phyloP scores from a whole-genome alignment of 2,329 filamentous ascomycete species.

The Penicillium corylophilum region DNA sequence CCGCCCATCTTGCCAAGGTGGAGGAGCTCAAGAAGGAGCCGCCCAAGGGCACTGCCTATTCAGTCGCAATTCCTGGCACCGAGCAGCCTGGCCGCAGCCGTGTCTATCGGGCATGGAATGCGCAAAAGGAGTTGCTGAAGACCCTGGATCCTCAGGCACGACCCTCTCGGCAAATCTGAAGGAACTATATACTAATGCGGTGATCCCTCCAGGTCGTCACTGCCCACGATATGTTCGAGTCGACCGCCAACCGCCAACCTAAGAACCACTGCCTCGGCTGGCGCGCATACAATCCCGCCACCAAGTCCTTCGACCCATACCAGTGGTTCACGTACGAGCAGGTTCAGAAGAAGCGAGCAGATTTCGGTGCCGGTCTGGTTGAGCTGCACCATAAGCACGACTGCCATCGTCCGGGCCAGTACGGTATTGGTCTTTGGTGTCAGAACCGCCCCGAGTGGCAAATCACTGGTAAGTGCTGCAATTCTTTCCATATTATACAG shows the following conservation, averaged over 20 bases:
- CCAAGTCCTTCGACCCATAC: conserved; percentile 73
- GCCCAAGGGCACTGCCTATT: conserved; percentile 74
- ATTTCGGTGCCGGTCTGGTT: conserved; percentile 81
- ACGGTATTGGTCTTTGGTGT: conserved; percentile 80
- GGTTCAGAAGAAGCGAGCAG: conserved; percentile 73
- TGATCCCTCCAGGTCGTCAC: conserved; percentile 53
- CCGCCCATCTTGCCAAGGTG: conserved; percentile 37
- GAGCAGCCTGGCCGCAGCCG: conserved; percentile 69
- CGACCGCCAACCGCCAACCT: conserved; percentile 60
- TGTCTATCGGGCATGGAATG: conserved; percentile 81
- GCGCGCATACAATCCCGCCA: conserved; percentile 73
- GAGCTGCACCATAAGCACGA: conserved; percentile 75
- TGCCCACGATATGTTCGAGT: conserved; percentile 78
- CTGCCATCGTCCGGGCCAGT: conserved; percentile 61
- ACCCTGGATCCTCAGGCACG: conserved; percentile 67
- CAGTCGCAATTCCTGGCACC: conserved; percentile 72
- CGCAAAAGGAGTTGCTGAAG: conserved; percentile 68
- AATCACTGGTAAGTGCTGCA: conserved; percentile 60
- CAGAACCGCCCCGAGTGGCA: conserved; percentile 90
- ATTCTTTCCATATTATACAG: neutral
- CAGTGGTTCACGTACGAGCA: conserved; percentile 81
- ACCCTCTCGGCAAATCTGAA: neutral
- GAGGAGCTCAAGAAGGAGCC: conserved; percentile 61
- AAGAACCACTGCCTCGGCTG: conserved; percentile 74
- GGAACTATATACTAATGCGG: neutral